A percentile compares a stretch with the other conserved stretches of the same genome.
Evolutionary conservation across 1,284 basidiomycete genomes (phyloP).

Genomic region (Papiliotrema fonsecae): DNA sequence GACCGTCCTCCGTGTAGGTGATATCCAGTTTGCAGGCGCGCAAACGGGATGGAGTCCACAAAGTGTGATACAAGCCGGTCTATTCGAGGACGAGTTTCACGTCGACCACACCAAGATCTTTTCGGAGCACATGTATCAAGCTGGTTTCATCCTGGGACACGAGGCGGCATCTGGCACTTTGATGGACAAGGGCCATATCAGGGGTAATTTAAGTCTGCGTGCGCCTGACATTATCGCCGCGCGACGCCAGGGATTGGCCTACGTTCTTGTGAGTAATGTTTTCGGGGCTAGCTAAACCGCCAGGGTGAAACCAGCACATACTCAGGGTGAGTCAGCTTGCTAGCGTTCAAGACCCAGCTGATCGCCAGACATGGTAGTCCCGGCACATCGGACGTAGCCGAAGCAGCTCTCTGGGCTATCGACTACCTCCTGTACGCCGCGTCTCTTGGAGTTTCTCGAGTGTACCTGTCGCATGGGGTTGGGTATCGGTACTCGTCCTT

Average conservation of each 20-base stretch:
- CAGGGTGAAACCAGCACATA: conserved; percentile 34
- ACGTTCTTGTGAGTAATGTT: conserved; percentile 50
- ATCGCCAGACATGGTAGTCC: conserved; percentile 55
- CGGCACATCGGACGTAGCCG: conserved; percentile 63
- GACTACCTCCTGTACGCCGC: conserved; percentile 59
- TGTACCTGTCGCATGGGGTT: conserved; percentile 51
- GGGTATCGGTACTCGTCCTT: conserved; percentile 52
- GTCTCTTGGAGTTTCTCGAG: conserved; percentile 44
- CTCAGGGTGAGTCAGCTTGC: conserved; percentile 13
- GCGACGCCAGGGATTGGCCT: conserved; percentile 53
- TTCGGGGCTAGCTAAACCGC: conserved; percentile 18
- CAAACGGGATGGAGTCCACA: background rate
- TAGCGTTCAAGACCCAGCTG: background rate
- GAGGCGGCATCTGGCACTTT: conserved; percentile 1
- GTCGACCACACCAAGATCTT: background rate
- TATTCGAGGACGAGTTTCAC: conserved; percentile 5
- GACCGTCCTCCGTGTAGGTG: background rate
- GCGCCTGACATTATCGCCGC: conserved; percentile 54
- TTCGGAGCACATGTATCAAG: conserved; percentile 7
- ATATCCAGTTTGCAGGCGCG: background rate
- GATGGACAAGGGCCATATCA: conserved; percentile 11
- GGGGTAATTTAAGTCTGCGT: conserved; percentile 35
- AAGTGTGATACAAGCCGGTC: conserved; percentile 6
- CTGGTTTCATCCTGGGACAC: background rate
- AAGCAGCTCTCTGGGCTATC: conserved; percentile 63